phyloP scores from a whole-genome alignment of 306 rosid species.

The Crotalaria pallida region DNA sequence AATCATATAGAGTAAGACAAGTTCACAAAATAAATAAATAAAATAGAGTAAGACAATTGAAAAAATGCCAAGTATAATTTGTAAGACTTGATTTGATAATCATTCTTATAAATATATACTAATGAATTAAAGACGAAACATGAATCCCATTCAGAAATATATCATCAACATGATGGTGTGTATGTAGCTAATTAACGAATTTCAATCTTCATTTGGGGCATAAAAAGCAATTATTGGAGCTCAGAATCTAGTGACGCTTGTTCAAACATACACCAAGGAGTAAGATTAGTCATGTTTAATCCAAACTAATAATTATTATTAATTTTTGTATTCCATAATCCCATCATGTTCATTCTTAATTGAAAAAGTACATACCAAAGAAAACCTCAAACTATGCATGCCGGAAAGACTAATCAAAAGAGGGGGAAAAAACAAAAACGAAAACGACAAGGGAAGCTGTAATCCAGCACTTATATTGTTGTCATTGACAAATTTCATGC shows the following conservation, averaged over 20 bases:
- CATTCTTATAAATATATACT: background rate
- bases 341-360: background rate
- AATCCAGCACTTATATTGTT: slow-evolving; percentile 51
- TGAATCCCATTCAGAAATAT: background rate
- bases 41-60: no score
- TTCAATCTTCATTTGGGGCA: background rate
- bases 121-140: background rate
- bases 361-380: background rate
- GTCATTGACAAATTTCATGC: slow-evolving; percentile 41
- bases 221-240: background rate
- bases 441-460: slow-evolving; percentile 13
- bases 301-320: no score
- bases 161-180: background rate
- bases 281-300: no score
- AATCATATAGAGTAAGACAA: no score
- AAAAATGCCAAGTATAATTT: no score
- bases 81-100: background rate
- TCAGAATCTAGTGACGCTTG: background rate
- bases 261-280: background rate
- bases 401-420: background rate
- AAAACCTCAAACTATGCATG: background rate
- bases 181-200: background rate
- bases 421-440: background rate
- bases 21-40: no score
- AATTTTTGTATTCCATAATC: no score